Conservation (phyloP, 176 grass and related monocot genomes). For the Guadua angustifolia region DNA sequence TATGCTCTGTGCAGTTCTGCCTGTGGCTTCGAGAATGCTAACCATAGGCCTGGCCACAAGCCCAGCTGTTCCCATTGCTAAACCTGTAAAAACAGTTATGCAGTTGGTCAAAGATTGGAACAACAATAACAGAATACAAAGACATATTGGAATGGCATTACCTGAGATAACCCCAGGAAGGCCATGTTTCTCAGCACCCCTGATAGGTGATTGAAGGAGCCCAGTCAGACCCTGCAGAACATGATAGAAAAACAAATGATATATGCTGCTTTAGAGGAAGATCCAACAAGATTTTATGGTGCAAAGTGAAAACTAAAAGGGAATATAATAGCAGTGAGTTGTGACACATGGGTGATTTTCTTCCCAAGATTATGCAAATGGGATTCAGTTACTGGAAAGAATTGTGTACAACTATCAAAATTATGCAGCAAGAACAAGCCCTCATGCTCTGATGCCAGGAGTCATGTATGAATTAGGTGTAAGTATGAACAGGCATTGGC, state of each 20-base stretch:
- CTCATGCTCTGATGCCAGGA: constrained; percentile 18
- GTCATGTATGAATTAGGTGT: constrained; percentile 25
- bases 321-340: constrained; percentile 1
- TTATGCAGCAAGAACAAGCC: not conserved
- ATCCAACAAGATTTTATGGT: constrained; percentile 17
- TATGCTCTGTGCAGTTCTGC: constrained; percentile 97
- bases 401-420: constrained; percentile 22
- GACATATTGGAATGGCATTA: constrained; percentile 27
- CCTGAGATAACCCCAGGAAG: constrained; percentile 93
- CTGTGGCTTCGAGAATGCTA: constrained; percentile 93
- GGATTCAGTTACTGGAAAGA: not conserved
- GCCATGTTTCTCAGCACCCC: constrained; percentile 95
- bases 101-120: constrained; percentile 33
- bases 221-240: constrained; percentile 86
- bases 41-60: constrained; percentile 90
- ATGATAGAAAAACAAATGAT: constrained; percentile 32
- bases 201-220: constrained; percentile 91
- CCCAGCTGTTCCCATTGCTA: constrained; percentile 93
- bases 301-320: constrained; percentile 35
- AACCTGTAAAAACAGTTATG: constrained; percentile 59
- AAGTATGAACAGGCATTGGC: not conserved
- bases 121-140: constrained; percentile 34
- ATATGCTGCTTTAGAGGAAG: constrained; percentile 23
- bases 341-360: not conserved
- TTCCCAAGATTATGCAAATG: constrained; percentile 1